Evolutionary conservation across 208 protist species (phyloP), one percentile per base, ranked within the genome.

Genomic region (Trypanosoma brucei): DNA sequence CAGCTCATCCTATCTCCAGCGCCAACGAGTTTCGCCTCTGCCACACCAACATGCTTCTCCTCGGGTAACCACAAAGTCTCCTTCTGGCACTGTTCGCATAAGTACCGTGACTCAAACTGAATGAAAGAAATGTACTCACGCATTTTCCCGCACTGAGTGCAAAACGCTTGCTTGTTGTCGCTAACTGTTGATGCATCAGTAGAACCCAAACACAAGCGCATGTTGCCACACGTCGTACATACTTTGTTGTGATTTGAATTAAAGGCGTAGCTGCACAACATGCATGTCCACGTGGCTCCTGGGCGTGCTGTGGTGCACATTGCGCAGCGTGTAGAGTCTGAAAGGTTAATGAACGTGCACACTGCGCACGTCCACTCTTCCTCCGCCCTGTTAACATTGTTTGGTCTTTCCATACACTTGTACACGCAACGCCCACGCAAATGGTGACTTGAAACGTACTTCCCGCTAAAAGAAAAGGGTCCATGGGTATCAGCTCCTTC

Each of bases 271-370:
- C 68, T 72, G 80, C 89, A 95, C 31, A 81, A 46, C 13, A 62
- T 14, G 63, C 89, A 95, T 46, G 74, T 70, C 86, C 89, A 95
- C 55, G 77, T 81, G 8, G 79, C 75, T 0, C 84, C 84, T 3
- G 86, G 79, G 2, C 84, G 81, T 7, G 78, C 77, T 7, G 81
- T 91, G n/a, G 70, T 68, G 58, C 89, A 95, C 42, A 95, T 92
- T n/a, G 72, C 77, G 68, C 89, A 95, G 8, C 89, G 83, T 34
- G 82, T 90, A 33, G 74, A 68, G 8, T 69, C 66, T 7, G 81
- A 59, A n/a, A 77, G 63, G 62, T 95, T 95, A 45, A 85, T 63
- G 59, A 92, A 93, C 2, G 89, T 95, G 62, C 89, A 95, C 35
- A 76, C 55, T n/a, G 68, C 63, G 52, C 89, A 95, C 51, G 65